Percentiles rank a stretch among this genome's conserved stretches.
phyloP scores from a whole-genome alignment of 441 rosid species.

The Adansonia grandidieri region DNA sequence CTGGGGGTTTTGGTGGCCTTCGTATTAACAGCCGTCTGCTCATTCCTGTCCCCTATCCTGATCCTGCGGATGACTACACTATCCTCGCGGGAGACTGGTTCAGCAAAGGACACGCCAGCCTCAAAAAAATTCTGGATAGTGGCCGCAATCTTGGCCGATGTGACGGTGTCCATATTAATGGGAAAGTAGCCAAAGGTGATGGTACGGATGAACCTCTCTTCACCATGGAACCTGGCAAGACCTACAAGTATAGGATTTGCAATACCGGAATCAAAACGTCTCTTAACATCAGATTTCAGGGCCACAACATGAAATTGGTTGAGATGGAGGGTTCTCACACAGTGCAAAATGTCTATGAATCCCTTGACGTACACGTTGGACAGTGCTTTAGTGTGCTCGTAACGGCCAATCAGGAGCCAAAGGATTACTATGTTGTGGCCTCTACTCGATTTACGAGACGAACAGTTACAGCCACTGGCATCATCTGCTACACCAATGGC shows the following conservation, averaged over 20 bases:
- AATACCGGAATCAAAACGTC: conserved; percentile 64
- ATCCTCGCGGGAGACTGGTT: conserved; percentile 64
- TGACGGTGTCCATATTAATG: conserved; percentile 67
- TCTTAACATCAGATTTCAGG: conserved; percentile 71
- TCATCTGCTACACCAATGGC: conserved; percentile 55
- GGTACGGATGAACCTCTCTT: conserved; percentile 57
- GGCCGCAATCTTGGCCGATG: conserved; percentile 61
- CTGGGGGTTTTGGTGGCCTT: conserved; percentile 78
- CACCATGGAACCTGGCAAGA: conserved; percentile 65
- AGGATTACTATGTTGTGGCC: conserved; percentile 69
- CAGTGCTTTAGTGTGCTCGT: conserved; percentile 64
- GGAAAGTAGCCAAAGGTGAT: conserved; percentile 45
- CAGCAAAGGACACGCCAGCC: conserved; percentile 49
- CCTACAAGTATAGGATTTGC: conserved; percentile 74
- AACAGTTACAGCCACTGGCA: conserved; percentile 43
- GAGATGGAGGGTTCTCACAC: conserved; percentile 85
- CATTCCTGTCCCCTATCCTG: conserved; percentile 67
- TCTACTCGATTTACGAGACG: conserved; percentile 63
- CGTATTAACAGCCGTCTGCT: conserved; percentile 61
- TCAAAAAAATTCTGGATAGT: conserved; percentile 52
- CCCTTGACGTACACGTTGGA: conserved; percentile 74
- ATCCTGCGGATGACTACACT: conserved; percentile 62
- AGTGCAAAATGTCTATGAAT: conserved; percentile 62
- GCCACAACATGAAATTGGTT: conserved; percentile 68
- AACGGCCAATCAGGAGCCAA: conserved; percentile 51